phyloP scores from a whole-genome alignment of 306 rosid species.

The Lotus japonicus region DNA sequence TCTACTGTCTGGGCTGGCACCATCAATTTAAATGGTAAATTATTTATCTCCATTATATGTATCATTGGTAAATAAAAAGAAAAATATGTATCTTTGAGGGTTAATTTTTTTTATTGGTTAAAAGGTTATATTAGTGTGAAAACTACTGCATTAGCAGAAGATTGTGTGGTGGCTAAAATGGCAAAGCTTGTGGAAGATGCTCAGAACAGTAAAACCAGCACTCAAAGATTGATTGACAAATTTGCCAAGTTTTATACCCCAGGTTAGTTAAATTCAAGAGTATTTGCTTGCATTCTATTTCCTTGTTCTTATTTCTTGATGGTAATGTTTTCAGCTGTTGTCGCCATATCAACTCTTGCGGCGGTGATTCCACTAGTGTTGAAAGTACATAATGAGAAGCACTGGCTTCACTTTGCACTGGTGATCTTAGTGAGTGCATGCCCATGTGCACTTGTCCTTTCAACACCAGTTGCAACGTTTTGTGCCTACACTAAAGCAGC shows the following conservation, averaged over 20 bases:
- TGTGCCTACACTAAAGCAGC: constrained; percentile 95
- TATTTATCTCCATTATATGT: neutral
- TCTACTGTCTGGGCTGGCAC: constrained; percentile 94
- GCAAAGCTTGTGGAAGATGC: constrained; percentile 95
- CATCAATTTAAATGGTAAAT: constrained; percentile 73
- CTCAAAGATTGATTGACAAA: constrained; percentile 75
- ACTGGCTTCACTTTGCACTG: constrained; percentile 84
- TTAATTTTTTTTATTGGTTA: constrained; percentile 7
- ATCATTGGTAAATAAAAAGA: neutral
- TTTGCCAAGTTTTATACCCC: constrained; percentile 89
- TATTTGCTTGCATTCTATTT: neutral
- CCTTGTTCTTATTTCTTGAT: constrained; percentile 8
- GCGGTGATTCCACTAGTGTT: constrained; percentile 57
- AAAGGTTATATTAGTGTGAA: constrained; percentile 83
- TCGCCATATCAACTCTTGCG: constrained; percentile 42
- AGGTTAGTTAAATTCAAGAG: constrained; percentile 36
- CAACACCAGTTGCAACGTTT: constrained; percentile 92
- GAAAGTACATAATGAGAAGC: constrained; percentile 33
- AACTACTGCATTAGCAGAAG: constrained; percentile 82
- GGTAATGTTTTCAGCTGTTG: constrained; percentile 50
- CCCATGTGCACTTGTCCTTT: constrained; percentile 88
- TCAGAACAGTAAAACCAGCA: constrained; percentile 71
- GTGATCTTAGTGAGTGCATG: constrained; percentile 93
- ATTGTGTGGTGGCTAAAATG: constrained; percentile 94
- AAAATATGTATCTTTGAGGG: neutral